Percentiles rank a stretch among this genome's conserved stretches.
These are phyloP conservation scores for Euphrasia arctica DNA, from an alignment of 305 asterid genomes.

Conservation along the genomic window DNA sequence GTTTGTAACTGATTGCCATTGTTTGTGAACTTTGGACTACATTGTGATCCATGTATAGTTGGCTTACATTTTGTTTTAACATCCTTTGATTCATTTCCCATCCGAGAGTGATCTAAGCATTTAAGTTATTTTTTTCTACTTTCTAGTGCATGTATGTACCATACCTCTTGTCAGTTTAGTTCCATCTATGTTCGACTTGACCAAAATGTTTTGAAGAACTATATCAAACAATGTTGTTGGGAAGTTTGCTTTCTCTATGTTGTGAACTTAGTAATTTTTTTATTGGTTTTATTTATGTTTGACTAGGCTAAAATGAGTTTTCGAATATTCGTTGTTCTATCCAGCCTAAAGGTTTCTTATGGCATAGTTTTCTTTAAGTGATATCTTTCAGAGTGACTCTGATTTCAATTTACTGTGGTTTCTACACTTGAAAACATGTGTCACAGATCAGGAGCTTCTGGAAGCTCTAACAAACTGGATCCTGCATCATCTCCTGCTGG, in stretches of 20 bases:
- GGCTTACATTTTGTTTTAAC: constrained; percentile 13
- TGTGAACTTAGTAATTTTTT: constrained; percentile 14
- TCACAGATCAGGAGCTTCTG: constrained; percentile 70
- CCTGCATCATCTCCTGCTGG: constrained; percentile 59
- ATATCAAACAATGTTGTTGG: constrained; percentile 16
- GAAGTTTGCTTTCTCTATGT: constrained; percentile 11
- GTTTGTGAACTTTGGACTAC: constrained; percentile 10
- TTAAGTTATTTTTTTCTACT: not conserved
- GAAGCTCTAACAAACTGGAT: constrained; percentile 65
- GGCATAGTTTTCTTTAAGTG: constrained; percentile 18
- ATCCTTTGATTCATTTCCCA: not conserved
- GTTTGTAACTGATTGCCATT: not conserved
- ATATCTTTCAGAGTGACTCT: constrained; percentile 17
- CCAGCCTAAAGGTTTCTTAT: constrained; percentile 2
- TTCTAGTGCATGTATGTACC: too few relatives aligned
- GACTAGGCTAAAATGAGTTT: not conserved
- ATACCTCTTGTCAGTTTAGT: too few relatives aligned
- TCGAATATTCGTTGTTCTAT: constrained; percentile 16
- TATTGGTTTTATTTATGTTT: constrained; percentile 7
- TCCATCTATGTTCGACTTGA: too few relatives aligned
- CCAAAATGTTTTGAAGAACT: not conserved
- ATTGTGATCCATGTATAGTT: constrained; percentile 11
- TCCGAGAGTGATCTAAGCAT: constrained; percentile 3
- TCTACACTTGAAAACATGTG: constrained; percentile 27
- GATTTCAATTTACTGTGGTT: constrained; percentile 22